A percentile compares a stretch with the other conserved stretches of the same genome.
Conservation (phyloP, 345 rosid genomes). For the Eucalyptus melliodora region DNA sequence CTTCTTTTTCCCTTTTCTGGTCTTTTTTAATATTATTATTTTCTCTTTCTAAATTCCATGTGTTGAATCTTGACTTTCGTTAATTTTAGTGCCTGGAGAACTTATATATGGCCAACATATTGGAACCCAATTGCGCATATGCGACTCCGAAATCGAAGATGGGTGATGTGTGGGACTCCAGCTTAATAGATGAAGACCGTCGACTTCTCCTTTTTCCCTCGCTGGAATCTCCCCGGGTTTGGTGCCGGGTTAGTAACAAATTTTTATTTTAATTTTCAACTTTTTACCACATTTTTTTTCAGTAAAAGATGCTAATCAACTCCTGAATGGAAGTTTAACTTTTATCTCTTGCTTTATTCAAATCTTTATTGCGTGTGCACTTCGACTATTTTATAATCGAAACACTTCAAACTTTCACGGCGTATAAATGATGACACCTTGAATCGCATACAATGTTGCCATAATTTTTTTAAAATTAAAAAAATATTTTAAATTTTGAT, state of each 20-base stretch:
- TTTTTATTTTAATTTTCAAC: not conserved
- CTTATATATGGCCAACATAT: not conserved
- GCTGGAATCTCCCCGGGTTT: not conserved
- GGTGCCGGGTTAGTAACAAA: not conserved
- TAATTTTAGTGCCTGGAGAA: not conserved
- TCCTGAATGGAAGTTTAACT: not conserved
- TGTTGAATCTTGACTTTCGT: not conserved
- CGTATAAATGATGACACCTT: not conserved
- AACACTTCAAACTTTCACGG: not conserved
- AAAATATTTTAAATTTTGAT: too few species aligned
- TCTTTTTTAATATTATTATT: not conserved
- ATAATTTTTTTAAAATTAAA: too few species aligned
- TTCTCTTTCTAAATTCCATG: not conserved
- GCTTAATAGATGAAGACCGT: not conserved
- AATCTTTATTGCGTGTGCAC: not conserved
- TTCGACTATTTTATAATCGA: not conserved
- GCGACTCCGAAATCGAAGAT: not conserved
- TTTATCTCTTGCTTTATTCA: not conserved
- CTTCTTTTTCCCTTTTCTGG: not conserved
- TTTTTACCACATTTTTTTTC: not conserved
- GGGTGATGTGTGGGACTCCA: not conserved
- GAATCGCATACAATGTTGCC: not conserved
- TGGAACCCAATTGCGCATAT: not conserved
- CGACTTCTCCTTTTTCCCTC: not conserved
- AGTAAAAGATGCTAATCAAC: not conserved